Percentiles rank a stretch among this genome's conserved stretches.
phyloP scores from a whole-genome alignment of 306 rosid genomes.

The Glycine latifolia region DNA sequence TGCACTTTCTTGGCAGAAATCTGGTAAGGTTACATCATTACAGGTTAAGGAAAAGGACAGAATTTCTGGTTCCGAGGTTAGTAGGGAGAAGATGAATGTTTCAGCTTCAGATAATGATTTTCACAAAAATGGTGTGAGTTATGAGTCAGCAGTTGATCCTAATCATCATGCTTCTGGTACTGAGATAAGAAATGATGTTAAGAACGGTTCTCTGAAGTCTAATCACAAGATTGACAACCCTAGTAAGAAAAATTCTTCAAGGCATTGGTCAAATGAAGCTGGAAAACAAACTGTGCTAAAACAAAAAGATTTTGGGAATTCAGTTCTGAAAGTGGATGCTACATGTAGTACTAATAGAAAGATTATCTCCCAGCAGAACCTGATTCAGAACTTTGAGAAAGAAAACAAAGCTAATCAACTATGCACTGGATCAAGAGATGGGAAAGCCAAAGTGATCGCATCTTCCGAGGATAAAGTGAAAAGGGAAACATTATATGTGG shows the following conservation, averaged over 20 bases:
- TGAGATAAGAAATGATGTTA: constrained; percentile 41
- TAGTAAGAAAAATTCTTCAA: constrained; percentile 39
- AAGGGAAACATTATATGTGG: constrained; percentile 41
- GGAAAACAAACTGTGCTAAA: constrained; percentile 48
- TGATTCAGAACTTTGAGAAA: constrained; percentile 50
- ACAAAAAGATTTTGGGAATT: constrained; percentile 48
- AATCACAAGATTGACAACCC: constrained; percentile 46
- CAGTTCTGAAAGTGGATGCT: constrained; percentile 50
- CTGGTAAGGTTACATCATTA: constrained; percentile 49
- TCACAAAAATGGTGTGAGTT: constrained; percentile 48
- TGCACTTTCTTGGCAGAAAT: constrained; percentile 49
- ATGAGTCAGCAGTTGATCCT: constrained; percentile 49
- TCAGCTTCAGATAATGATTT: constrained; percentile 52
- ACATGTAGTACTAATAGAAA: constrained; percentile 42
- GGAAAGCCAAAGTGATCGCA: constrained; percentile 49
- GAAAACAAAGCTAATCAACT: constrained; percentile 34
- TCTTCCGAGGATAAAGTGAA: constrained; percentile 43
- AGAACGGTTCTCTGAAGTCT: constrained; percentile 39
- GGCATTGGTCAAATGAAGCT: constrained; percentile 51
- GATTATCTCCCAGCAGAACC: constrained; percentile 44
- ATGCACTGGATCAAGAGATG: constrained; percentile 43
- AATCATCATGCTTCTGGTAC: constrained; percentile 41
- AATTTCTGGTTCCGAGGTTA: constrained; percentile 49
- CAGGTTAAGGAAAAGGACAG: constrained; percentile 52
- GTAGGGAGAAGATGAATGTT: constrained; percentile 46